Conservation (phyloP, 345 rosid species). For the Ceriops zippeliana region DNA sequence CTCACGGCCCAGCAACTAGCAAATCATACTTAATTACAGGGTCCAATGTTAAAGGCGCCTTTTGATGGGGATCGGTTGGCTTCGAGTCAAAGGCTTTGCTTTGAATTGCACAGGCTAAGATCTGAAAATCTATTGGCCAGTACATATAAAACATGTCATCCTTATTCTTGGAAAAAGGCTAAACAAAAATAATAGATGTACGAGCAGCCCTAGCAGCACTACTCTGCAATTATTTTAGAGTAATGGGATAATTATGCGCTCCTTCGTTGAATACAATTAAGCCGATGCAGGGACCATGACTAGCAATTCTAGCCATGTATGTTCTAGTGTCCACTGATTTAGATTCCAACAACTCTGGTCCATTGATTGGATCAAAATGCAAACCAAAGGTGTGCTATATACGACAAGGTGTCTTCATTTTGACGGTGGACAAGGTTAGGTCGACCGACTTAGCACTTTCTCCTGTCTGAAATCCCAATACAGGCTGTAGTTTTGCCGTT, state of each 20-base stretch:
- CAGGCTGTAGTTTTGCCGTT: constrained; percentile 4
- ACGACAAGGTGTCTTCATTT: constrained; percentile 10
- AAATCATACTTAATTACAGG: background rate
- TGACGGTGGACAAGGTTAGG: constrained; percentile 25
- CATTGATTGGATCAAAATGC: background rate
- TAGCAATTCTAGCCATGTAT: background rate
- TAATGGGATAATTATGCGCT: background rate
- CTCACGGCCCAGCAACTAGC: constrained; percentile 7
- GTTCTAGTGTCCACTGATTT: constrained; percentile 4
- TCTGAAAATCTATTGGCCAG: background rate
- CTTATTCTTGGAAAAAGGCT: background rate
- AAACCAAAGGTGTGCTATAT: background rate
- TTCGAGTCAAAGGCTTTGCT: background rate
- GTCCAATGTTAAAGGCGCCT: background rate
- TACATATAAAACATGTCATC: too few species aligned
- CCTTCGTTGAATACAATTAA: background rate
- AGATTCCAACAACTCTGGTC: background rate
- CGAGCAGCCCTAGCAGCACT: background rate
- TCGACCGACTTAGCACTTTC: constrained; percentile 10
- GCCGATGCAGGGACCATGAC: background rate
- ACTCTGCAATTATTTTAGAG: background rate
- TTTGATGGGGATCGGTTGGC: background rate
- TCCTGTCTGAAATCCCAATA: constrained; percentile 1
- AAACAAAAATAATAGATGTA: background rate
- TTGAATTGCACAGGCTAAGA: background rate